Evolutionary conservation across 2,329 filamentous ascomycete genomes (phyloP).

Genomic region (Diaporthe citri): DNA sequence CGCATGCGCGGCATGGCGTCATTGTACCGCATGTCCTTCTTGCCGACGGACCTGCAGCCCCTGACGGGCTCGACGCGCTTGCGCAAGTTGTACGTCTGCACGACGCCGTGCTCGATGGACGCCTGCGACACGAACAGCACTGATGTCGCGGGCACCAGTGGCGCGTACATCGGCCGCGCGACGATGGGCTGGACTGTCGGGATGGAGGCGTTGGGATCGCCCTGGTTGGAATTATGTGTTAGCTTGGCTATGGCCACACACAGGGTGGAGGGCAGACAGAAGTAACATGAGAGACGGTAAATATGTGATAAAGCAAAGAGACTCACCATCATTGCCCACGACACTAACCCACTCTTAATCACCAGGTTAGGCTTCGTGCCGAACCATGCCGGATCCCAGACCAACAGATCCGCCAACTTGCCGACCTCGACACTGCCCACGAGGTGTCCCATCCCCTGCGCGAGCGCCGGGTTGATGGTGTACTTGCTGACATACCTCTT

Average conservation of each 20-base stretch:
- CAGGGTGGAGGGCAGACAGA: background rate
- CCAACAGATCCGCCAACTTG: slow-evolving; percentile 88
- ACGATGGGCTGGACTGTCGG: slow-evolving; percentile 89
- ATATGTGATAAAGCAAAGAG: slow-evolving; percentile 5
- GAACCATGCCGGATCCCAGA: slow-evolving; percentile 90
- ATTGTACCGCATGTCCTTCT: slow-evolving; percentile 93
- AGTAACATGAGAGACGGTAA: background rate
- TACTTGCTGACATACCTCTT: slow-evolving; percentile 97
- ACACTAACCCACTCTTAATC: slow-evolving; percentile 89
- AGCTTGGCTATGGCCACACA: background rate
- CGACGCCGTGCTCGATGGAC: slow-evolving; percentile 75
- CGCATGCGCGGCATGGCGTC: slow-evolving; percentile 86
- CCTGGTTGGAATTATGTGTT: slow-evolving; percentile 58
- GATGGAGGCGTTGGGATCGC: slow-evolving; percentile 86
- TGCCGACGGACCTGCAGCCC: slow-evolving; percentile 79
- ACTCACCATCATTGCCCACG: slow-evolving; percentile 84
- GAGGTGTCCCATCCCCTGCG: slow-evolving; percentile 90
- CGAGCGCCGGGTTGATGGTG: slow-evolving; percentile 92
- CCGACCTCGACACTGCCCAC: slow-evolving; percentile 90
- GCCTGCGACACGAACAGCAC: slow-evolving; percentile 87
- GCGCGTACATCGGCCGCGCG: slow-evolving; percentile 87
- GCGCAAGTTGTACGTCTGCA: slow-evolving; percentile 79
- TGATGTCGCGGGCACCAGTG: slow-evolving; percentile 77
- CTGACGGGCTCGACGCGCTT: slow-evolving; percentile 86
- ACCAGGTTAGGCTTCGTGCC: slow-evolving; percentile 86